Evolutionary conservation across 2,329 filamentous ascomycete species (phyloP).

Genomic region (Pyrenophora teres): DNA sequence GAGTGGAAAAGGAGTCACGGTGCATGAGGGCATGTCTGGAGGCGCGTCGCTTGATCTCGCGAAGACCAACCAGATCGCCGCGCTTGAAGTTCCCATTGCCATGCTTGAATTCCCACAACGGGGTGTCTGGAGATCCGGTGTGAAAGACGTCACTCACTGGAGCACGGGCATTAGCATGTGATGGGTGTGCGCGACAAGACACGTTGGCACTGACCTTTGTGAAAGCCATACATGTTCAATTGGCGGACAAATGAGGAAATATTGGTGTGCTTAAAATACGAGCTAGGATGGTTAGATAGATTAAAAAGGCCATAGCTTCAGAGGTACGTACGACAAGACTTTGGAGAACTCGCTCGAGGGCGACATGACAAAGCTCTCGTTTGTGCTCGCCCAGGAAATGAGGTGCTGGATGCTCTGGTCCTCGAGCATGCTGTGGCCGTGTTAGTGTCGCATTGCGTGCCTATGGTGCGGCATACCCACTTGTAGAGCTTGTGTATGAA

Average conservation of each 20-base stretch:
- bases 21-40: conserved; percentile 93
- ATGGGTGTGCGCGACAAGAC: conserved; percentile 1
- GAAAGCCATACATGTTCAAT: conserved; percentile 99
- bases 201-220: conserved; percentile 73
- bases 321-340: conserved; percentile 80
- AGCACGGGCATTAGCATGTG: conserved; percentile 6
- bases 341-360: conserved; percentile 97
- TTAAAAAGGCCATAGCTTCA: conserved; percentile 26
- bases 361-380: conserved; percentile 99
- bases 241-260: conserved; percentile 98
- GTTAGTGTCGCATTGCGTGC: conserved; percentile 36
- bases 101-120: conserved; percentile 98
- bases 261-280: conserved; percentile 99
- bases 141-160: conserved; percentile 98
- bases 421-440: conserved; percentile 80
- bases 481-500: conserved; percentile 99
- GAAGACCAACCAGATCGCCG: conserved; percentile 84
- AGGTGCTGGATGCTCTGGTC: conserved; percentile 90
- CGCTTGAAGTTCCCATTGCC: conserved; percentile 96
- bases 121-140: conserved; percentile 88
- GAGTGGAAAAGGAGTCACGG: conserved; percentile 78
- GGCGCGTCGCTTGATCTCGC: conserved; percentile 93
- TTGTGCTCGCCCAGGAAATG: conserved; percentile 92
- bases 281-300: conserved; percentile 59
- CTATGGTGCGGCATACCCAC: conserved; percentile 58